Base-by-base conservation (phyloP, 225 moss, liverwort and hornwort species). In the Bryoerythrophyllum caledonicum region DNA sequence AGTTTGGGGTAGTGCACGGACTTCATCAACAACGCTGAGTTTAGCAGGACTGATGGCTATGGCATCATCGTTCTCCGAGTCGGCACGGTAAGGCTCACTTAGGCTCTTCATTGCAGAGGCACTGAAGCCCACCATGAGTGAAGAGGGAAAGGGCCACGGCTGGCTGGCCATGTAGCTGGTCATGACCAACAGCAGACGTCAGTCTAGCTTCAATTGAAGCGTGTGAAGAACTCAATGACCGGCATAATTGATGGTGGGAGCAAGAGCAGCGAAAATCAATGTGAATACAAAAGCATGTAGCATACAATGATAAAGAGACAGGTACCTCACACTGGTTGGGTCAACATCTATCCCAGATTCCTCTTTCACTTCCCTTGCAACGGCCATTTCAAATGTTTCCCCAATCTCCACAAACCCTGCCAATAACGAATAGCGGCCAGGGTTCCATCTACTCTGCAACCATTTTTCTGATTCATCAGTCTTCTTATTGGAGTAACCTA, bases 331-430 rank as follows among this genome's bases (percentile, higher is more conserved):
- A 81, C 81, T 96, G 30, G 87, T 80, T 73, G 67, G 54, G 52
- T 93, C 87, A 38, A 93, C 78, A 34, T 88, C 83, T 59, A 96
- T 81, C 40, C 96, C 93, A 52, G 93, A 86, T 80, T 96, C 96
- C 74, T 96, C 96, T 81, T 88, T 90, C 32, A 93, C 87, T 82
- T 96, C 96, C 81, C 96, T 89, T 65, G 83, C 92, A 62, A 96
- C 93, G 28, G 92, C 90, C 85, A 88, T 86, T 86, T 94, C 93
- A 80, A 96, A 96, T 34, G 90, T 96, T 80, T 96, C 93, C 8
- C 93, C 96, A 70, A 96, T 92, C 80, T 96, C 96, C 63, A 94
- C 90, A 88, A 94, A 96, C 61, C 93, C 93, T 73, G 96, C 96
- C 81, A 96, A 73, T 54, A 92, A 73, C 16, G 93, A 96, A 74